phyloP scores from a whole-genome alignment of 2,329 filamentous ascomycete genomes.

The Fusarium haematococcum region DNA sequence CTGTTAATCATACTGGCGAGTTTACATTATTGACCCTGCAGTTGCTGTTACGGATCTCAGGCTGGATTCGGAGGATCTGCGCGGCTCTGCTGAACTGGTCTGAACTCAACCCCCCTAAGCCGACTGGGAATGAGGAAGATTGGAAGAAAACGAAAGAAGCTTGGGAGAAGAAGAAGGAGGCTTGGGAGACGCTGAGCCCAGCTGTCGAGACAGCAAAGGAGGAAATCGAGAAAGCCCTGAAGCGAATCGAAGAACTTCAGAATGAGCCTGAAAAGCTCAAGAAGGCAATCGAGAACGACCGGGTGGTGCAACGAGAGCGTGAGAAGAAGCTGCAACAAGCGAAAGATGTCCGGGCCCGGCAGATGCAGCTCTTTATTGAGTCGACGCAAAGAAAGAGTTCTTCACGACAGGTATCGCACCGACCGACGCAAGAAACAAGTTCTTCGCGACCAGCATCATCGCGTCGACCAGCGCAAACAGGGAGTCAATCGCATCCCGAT shows the following conservation, averaged over 20 bases:
- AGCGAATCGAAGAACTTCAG: slow-evolving; percentile 6
- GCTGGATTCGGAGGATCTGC: slow-evolving; percentile 34
- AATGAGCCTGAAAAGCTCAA: slow-evolving; percentile 4
- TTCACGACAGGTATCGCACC: not conserved
- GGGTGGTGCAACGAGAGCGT: slow-evolving; percentile 6
- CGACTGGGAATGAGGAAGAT: not conserved
- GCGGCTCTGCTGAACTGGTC: slow-evolving; percentile 19
- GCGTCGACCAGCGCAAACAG: slow-evolving; percentile 7
- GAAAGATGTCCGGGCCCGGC: slow-evolving; percentile 5
- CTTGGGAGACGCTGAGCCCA: slow-evolving; percentile 12
- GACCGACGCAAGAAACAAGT: slow-evolving; percentile 10
- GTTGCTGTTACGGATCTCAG: slow-evolving; percentile 19
- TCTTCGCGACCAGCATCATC: not conserved
- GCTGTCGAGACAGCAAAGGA: not conserved
- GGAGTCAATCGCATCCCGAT: not conserved
- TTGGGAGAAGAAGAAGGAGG: not conserved
- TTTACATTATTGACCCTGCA: slow-evolving; percentile 37
- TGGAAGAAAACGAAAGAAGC: not conserved
- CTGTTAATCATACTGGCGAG: slow-evolving; percentile 6
- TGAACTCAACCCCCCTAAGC: slow-evolving; percentile 13
- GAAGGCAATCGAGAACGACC: slow-evolving; percentile 15
- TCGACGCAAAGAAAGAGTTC: slow-evolving; percentile 25
- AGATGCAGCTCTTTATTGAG: slow-evolving; percentile 35
- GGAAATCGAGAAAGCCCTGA: slow-evolving; percentile 20
- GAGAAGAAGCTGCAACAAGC: slow-evolving; percentile 3